These are phyloP conservation scores for Linaria vulgaris DNA, from an alignment of 257 asterid genomes.

Conservation along the genomic window DNA sequence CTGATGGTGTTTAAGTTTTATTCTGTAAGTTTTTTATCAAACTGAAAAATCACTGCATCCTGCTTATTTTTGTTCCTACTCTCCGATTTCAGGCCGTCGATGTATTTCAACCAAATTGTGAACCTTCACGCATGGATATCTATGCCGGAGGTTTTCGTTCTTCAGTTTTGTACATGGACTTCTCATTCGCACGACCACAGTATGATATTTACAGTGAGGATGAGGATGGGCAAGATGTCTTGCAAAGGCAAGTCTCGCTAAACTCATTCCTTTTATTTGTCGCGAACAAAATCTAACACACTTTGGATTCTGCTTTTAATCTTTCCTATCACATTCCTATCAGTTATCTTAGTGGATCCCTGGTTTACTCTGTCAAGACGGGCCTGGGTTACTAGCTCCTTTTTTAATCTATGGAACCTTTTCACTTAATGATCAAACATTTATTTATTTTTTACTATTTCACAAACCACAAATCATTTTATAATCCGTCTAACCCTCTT, in stretches of 20 bases:
- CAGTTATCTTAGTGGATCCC: no score
- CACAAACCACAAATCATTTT: background rate
- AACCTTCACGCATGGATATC: slow-evolving; percentile 51
- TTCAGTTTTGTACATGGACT: slow-evolving; percentile 49
- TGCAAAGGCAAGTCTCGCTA: slow-evolving; percentile 34
- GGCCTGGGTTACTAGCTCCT: no score
- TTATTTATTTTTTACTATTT: no score
- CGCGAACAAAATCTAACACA: background rate
- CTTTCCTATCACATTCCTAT: background rate
- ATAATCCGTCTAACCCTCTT: background rate
- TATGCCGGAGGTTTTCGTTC: slow-evolving; percentile 58
- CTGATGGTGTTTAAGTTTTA: background rate
- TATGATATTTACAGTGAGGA: slow-evolving; percentile 32
- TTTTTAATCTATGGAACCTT: no score
- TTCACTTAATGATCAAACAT: no score
- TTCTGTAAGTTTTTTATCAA: background rate
- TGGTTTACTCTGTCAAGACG: no score
- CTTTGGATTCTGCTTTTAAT: no score
- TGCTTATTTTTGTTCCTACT: slow-evolving; percentile 7
- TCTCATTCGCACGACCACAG: slow-evolving; percentile 46
- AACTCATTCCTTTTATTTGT: background rate
- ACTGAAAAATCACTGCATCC: background rate
- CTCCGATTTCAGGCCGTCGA: slow-evolving; percentile 50
- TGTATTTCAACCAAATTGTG: slow-evolving; percentile 46
- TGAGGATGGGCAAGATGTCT: slow-evolving; percentile 28